phyloP scores from a whole-genome alignment of 2,329 filamentous ascomycete species.

The Colletotrichum costaricense region DNA sequence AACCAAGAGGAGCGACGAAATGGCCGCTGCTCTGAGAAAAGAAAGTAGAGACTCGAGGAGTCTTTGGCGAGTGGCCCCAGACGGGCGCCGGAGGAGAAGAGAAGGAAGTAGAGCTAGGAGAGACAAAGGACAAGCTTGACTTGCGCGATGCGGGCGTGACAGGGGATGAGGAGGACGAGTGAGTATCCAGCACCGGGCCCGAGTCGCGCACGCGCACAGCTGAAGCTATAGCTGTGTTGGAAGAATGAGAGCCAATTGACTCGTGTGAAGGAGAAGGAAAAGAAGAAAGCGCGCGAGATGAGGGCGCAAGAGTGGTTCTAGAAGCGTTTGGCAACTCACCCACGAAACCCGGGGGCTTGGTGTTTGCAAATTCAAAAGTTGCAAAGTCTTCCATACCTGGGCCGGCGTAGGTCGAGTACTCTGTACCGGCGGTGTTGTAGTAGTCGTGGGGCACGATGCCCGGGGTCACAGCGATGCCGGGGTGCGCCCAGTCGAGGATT shows the following conservation, averaged over 20 bases:
- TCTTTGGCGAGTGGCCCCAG: constrained; percentile 44
- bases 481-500: constrained; percentile 68
- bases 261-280: constrained; percentile 40
- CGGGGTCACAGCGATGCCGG: constrained; percentile 70
- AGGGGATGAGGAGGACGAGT: constrained; percentile 40
- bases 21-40: constrained; percentile 65
- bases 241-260: constrained; percentile 35
- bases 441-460: constrained; percentile 70
- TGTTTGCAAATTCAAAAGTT: constrained; percentile 58
- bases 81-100: constrained; percentile 44
- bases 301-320: constrained; percentile 39
- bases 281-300: constrained; percentile 40
- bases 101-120: constrained; percentile 46
- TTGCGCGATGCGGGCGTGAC: constrained; percentile 41
- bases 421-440: constrained; percentile 62
- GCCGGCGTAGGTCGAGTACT: constrained; percentile 65
- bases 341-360: constrained; percentile 63
- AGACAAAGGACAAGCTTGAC: constrained; percentile 44
- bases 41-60: constrained; percentile 54
- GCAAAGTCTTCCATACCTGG: constrained; percentile 62
- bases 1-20: constrained; percentile 62
- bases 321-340: constrained; percentile 63
- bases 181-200: constrained; percentile 43
- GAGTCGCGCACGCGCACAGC: constrained; percentile 34
- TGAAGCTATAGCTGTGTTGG: neutral